A percentile compares a stretch with the other conserved stretches of the same genome.
These are phyloP conservation scores for Betula pendula DNA, from an alignment of 306 rosid species.

Conservation along the genomic window DNA sequence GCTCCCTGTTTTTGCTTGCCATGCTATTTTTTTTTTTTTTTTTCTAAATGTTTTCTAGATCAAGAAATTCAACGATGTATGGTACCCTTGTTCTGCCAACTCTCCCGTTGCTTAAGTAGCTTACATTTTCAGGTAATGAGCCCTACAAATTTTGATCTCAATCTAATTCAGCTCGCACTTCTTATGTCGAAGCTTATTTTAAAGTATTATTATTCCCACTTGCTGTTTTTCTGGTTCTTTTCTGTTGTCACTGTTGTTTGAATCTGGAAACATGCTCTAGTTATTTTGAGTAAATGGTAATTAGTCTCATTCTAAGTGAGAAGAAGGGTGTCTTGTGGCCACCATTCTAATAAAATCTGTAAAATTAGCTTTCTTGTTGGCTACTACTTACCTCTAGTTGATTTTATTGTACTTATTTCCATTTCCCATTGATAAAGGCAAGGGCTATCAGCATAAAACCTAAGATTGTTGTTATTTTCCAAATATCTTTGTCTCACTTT, in stretches of 20 bases:
- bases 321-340: background rate
- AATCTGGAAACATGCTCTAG: background rate
- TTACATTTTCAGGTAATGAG: constrained; percentile 58
- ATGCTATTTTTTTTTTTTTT: too few relatives aligned
- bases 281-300: background rate
- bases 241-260: background rate
- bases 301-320: background rate
- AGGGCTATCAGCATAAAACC: background rate
- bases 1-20: too few relatives aligned
- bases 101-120: constrained; percentile 54
- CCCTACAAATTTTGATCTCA: background rate
- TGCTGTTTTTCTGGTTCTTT: constrained; percentile 1
- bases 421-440: background rate
- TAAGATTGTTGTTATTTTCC: background rate
- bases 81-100: constrained; percentile 56
- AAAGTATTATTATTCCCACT: background rate
- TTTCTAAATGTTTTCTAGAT: too few relatives aligned
- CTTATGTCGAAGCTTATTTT: background rate
- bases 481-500: background rate
- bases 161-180: background rate
- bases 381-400: background rate
- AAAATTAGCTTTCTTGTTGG: background rate
- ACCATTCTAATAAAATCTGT: background rate
- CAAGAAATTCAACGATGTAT: constrained; percentile 63
- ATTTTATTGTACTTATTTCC: background rate